Conservation (phyloP, 2,329 filamentous ascomycete species). For the Aspergillus sp. region DNA sequence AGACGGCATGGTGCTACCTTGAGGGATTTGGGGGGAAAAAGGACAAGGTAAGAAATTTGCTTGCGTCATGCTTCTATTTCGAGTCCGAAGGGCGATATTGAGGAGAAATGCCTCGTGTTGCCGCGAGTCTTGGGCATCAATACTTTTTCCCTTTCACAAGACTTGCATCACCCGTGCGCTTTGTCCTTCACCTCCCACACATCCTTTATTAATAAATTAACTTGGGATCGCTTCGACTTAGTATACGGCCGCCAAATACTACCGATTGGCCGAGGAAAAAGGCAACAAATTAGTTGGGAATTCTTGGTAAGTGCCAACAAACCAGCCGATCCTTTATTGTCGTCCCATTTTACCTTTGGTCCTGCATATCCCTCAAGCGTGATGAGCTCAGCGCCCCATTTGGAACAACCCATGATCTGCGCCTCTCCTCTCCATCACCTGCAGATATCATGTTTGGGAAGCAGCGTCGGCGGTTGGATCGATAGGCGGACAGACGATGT, state of each 20-base stretch:
- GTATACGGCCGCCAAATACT: slow-evolving; percentile 75
- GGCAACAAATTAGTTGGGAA: slow-evolving; percentile 91
- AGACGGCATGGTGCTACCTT: slow-evolving; percentile 91
- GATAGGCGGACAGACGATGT: slow-evolving; percentile 21
- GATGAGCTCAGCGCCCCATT: not conserved
- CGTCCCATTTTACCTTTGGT: slow-evolving; percentile 3
- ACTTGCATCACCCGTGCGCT: not conserved
- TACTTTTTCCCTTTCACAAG: slow-evolving; percentile 12
- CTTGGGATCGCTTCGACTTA: slow-evolving; percentile 13
- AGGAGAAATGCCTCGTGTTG: not conserved
- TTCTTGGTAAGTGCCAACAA: slow-evolving; percentile 72
- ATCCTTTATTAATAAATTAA: not conserved
- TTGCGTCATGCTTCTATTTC: slow-evolving; percentile 1
- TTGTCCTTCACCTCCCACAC: not conserved
- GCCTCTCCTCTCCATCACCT: slow-evolving; percentile 11
- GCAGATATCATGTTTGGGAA: slow-evolving; percentile 13
- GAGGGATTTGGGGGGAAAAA: slow-evolving; percentile 98
- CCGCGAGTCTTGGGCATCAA: slow-evolving; percentile 32
- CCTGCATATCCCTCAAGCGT: not conserved
- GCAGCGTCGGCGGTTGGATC: slow-evolving; percentile 14
- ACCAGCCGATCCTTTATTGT: not conserved
- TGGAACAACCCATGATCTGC: slow-evolving; percentile 4
- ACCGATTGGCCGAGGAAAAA: slow-evolving; percentile 83
- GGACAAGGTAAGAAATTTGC: slow-evolving; percentile 78
- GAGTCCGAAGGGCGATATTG: not conserved